Percentiles rank a stretch among this genome's conserved stretches.
phyloP scores from a whole-genome alignment of 495 filamentous ascomycete species.

The Clohesyomyces aquaticus region DNA sequence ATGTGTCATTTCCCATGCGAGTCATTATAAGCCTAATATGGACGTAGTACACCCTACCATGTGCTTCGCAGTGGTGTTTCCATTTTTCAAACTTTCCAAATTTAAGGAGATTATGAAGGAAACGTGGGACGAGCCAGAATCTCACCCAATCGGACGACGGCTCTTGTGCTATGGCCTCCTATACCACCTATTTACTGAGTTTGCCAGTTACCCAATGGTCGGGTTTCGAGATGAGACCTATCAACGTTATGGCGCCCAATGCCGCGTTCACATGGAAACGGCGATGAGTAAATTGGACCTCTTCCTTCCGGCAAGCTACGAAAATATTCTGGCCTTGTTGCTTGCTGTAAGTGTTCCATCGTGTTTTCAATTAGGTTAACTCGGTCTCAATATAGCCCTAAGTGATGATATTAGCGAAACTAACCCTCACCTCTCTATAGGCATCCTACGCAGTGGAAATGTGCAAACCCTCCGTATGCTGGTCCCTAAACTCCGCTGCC shows the following conservation, averaged over 20 bases:
- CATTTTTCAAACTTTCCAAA: constrained; percentile 52
- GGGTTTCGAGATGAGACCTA: constrained; percentile 4
- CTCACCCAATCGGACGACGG: constrained; percentile 59
- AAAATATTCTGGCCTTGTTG: constrained; percentile 63
- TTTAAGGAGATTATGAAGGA: constrained; percentile 63
- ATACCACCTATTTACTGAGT: constrained; percentile 61
- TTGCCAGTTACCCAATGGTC: constrained; percentile 8
- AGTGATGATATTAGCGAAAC: too few relatives aligned
- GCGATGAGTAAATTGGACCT: constrained; percentile 61
- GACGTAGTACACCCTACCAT: constrained; percentile 17
- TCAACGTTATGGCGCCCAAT: constrained; percentile 50
- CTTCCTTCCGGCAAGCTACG: constrained; percentile 59
- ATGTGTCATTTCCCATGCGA: background rate
- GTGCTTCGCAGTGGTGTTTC: constrained; percentile 31
- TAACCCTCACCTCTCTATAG: background rate
- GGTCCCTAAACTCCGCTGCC: constrained; percentile 62
- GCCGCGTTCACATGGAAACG: constrained; percentile 62
- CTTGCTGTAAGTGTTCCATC: constrained; percentile 55
- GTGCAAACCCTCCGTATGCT: constrained; percentile 65
- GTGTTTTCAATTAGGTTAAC: too few relatives aligned
- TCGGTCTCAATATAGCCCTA: too few relatives aligned
- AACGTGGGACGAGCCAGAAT: constrained; percentile 63
- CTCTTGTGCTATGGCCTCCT: constrained; percentile 61
- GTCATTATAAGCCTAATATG: background rate
- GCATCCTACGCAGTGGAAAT: constrained; percentile 63